Base-by-base conservation (phyloP, 78 protist genomes). In the Polysphondylium violaceum region DNA sequence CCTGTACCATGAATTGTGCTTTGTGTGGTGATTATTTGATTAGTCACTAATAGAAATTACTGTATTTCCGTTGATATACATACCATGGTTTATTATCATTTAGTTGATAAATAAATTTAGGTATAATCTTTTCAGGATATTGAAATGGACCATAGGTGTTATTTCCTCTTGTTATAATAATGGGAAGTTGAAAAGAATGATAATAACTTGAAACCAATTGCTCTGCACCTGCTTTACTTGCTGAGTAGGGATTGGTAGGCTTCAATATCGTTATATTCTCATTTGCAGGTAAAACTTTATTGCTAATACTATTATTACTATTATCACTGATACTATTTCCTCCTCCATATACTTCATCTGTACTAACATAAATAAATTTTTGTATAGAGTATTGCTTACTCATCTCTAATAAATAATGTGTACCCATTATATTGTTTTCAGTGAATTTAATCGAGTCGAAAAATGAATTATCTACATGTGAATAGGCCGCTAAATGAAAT, bases 331-430 rank as follows among this genome's bases (percentile, higher is more conserved):
- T n/a, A 8, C 16, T 58, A 60, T 55, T 31, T 69, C 31, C 51
- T 71, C 87, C 94, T 16, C 99, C 99, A 86, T 98, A 98, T 25
- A 98, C 99, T 86, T 98, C 99, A 78, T 98, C 99, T 0, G 99
- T 98, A 38, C 95, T 74, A 29, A 98, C 97, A 89, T 98, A 98
- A 12, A 98, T 76, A 64, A 98, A 98, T 29, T 98, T 96, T 74
- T 73, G 19, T 33, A 98, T 23, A 12, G 87, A 56, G 29, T 11
- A 25, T 11, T 58, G 59, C 74, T 72, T 91, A 23, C 95, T 56
- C 8, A 81, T 43, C 81, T 98, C 99, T 9, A 97, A 74, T n/a
- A 98, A 91, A 35, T 74, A 92, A 93, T 98, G 99, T 23, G 99
- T 97, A 16, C 99, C 99, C 47, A 95, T 8, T 9, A 98, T 93